Conservation (phyloP, 23 red algal species). For the Gracilaria domingensis region DNA sequence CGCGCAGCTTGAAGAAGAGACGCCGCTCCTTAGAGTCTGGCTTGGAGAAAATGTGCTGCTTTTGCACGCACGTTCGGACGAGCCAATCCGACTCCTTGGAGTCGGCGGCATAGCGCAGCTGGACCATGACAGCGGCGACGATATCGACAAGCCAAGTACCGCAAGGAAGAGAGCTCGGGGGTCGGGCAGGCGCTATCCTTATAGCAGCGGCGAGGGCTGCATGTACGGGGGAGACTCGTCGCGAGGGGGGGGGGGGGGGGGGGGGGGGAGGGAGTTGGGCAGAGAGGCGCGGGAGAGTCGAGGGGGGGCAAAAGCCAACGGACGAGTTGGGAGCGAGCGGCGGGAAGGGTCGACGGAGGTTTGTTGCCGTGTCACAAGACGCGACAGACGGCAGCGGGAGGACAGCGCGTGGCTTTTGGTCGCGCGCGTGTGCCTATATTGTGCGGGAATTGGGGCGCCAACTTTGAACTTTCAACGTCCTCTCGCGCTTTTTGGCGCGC, state of each 20-base stretch:
- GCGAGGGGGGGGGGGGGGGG: no score
- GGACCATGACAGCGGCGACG: constrained; percentile 33
- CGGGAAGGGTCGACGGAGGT: not conserved
- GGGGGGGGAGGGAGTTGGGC: no score
- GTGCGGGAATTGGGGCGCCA: not conserved
- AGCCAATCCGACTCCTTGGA: constrained; percentile 80
- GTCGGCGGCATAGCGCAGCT: constrained; percentile 79
- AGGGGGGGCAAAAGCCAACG: no score
- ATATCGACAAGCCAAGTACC: not conserved
- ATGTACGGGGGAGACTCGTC: not conserved
- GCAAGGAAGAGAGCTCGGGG: not conserved
- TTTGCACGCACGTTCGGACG: constrained; percentile 22
- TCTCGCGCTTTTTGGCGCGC: not conserved
- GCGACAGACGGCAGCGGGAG: not conserved
- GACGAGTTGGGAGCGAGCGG: no score
- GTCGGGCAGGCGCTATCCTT: not conserved
- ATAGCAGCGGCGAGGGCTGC: not conserved
- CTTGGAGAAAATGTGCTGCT: constrained; percentile 21
- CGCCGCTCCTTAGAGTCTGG: constrained; percentile 40
- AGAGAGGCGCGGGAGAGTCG: no score
- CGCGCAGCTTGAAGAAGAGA: constrained; percentile 76
- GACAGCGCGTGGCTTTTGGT: not conserved
- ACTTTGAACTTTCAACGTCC: not conserved
- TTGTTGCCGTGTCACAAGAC: not conserved
- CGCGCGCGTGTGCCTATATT: not conserved